These are phyloP conservation scores for Penicillium canescens DNA, from an alignment of 495 filamentous ascomycete genomes.

Conservation along the genomic window DNA sequence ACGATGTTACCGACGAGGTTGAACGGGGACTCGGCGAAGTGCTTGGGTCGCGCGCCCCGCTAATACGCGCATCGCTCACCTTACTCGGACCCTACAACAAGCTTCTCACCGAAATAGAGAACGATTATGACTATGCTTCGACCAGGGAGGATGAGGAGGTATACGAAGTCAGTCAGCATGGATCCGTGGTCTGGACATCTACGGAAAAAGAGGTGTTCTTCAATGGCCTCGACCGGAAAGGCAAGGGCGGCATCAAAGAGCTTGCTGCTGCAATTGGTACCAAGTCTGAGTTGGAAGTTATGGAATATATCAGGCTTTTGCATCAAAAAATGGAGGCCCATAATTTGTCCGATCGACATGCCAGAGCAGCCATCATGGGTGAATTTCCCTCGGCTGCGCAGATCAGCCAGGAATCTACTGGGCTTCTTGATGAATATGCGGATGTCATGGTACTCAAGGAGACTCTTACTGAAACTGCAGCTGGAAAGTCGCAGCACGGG, in stretches of 20 bases:
- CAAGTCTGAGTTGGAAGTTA: slow-evolving; percentile 75
- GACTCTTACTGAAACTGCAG: slow-evolving; percentile 52
- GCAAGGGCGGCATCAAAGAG: slow-evolving; percentile 55
- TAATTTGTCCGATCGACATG: slow-evolving; percentile 25
- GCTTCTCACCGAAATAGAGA: slow-evolving; percentile 59
- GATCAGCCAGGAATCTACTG: slow-evolving; percentile 63
- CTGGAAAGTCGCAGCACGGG: slow-evolving; percentile 56
- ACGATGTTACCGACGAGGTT: not conserved
- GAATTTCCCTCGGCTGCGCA: slow-evolving; percentile 74
- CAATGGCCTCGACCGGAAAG: slow-evolving; percentile 59
- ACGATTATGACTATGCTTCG: slow-evolving; percentile 28
- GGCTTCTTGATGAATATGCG: slow-evolving; percentile 66
- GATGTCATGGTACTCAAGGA: slow-evolving; percentile 59
- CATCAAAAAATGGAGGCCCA: slow-evolving; percentile 44
- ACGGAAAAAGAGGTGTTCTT: slow-evolving; percentile 74
- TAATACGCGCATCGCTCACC: slow-evolving; percentile 3
- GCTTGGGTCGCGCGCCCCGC: not conserved
- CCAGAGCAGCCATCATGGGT: slow-evolving; percentile 25
- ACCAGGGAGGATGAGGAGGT: slow-evolving; percentile 10
- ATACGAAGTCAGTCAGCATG: slow-evolving; percentile 56
- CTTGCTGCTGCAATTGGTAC: slow-evolving; percentile 66
- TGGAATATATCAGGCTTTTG: slow-evolving; percentile 64
- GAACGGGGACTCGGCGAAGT: not conserved
- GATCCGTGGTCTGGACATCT: slow-evolving; percentile 65
- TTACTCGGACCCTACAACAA: slow-evolving; percentile 47